phyloP scores from a whole-genome alignment of 2,329 filamentous ascomycete species.

The Metarhizium sp. region DNA sequence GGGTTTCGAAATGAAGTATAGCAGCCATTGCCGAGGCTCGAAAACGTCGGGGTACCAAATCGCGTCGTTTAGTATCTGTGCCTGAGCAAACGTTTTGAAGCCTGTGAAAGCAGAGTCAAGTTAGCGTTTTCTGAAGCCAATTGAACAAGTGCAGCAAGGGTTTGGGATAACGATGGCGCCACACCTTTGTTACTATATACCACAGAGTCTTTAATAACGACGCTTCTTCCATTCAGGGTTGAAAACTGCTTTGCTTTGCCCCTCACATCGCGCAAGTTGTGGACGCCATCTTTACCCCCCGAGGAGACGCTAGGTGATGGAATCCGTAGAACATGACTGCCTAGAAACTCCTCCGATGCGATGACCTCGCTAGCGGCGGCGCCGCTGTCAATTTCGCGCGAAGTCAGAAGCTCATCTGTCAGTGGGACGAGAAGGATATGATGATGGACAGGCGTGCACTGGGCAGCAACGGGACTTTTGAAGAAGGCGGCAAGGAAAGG shows the following conservation, averaged over 20 bases:
- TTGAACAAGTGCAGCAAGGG: neutral
- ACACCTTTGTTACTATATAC: slow-evolving; percentile 94
- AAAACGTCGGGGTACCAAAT: slow-evolving; percentile 85
- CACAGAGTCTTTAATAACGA: slow-evolving; percentile 87
- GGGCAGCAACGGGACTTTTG: slow-evolving; percentile 82
- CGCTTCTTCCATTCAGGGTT: slow-evolving; percentile 84
- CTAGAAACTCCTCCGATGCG: slow-evolving; percentile 86
- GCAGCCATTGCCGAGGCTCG: slow-evolving; percentile 86
- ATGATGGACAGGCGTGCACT: slow-evolving; percentile 86
- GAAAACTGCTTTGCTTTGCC: slow-evolving; percentile 91
- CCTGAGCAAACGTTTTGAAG: slow-evolving; percentile 86
- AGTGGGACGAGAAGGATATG: slow-evolving; percentile 90
- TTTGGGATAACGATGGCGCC: neutral
- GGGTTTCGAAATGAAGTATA: slow-evolving; percentile 91
- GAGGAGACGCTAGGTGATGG: slow-evolving; percentile 42
- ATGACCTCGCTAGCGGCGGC: slow-evolving; percentile 70
- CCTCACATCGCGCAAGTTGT: slow-evolving; percentile 73
- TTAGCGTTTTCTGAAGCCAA: neutral
- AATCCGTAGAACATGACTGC: slow-evolving; percentile 90
- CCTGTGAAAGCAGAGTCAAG: slow-evolving; percentile 39
- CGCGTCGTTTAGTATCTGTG: slow-evolving; percentile 72
- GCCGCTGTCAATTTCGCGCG: slow-evolving; percentile 79
- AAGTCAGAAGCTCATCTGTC: slow-evolving; percentile 82
- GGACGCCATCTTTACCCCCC: slow-evolving; percentile 45
- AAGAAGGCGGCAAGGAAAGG: slow-evolving; percentile 98